phyloP scores from a whole-genome alignment of 139 green algal genomes.

The Monoraphidium neglectum region DNA sequence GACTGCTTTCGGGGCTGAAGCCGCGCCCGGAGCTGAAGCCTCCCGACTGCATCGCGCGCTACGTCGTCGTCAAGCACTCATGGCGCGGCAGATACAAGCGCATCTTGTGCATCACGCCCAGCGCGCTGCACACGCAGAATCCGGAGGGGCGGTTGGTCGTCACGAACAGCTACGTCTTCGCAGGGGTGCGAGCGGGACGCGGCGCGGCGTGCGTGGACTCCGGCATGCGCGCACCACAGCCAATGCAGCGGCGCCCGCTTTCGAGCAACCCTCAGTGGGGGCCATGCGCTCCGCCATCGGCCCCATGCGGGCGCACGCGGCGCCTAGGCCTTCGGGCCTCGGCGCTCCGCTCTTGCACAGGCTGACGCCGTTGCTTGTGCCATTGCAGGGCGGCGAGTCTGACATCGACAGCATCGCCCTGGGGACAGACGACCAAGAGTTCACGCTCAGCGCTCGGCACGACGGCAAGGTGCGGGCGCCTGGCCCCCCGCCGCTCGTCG shows the following conservation, averaged over 20 bases:
- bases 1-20: constrained; percentile 6
- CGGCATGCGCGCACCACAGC: no score
- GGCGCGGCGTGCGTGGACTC: background rate
- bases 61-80: constrained; percentile 75
- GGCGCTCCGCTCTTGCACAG: no score
- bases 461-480: constrained; percentile 27
- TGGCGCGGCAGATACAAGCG: constrained; percentile 83
- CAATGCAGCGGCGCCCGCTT: no score
- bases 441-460: constrained; percentile 66
- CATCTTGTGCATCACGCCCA: constrained; percentile 75
- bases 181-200: constrained; percentile 30
- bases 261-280: no score
- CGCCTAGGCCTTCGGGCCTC: no score
- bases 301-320: no score
- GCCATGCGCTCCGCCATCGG: no score
- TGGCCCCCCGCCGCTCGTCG: background rate
- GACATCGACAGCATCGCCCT: constrained; percentile 47
- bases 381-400: constrained; percentile 34
- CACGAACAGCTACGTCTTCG: constrained; percentile 82
- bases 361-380: no score
- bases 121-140: constrained; percentile 76
- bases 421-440: constrained; percentile 56
- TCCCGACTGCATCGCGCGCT: constrained; percentile 58
- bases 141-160: constrained; percentile 68
- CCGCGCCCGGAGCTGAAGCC: constrained; percentile 31